Evolutionary conservation across 2,329 filamentous ascomycete species (phyloP).

Genomic region (Aspergillus luchuensis): DNA sequence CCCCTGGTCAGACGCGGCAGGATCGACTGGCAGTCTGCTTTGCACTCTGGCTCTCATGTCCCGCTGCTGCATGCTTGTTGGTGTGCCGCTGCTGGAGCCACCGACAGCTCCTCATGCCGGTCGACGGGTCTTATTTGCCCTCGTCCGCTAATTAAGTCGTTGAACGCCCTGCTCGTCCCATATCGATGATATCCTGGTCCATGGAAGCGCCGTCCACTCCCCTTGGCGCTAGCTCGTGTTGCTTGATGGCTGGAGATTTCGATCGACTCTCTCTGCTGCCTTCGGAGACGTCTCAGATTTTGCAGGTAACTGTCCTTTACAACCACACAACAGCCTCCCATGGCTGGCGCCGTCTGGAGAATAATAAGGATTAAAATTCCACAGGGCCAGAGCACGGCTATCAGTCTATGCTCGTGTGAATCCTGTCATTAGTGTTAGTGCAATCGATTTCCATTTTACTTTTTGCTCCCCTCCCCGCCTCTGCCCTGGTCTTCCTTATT

Average conservation of each 20-base stretch:
- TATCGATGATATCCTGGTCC: slow-evolving; percentile 18
- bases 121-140: slow-evolving; percentile 28
- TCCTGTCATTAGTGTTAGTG: slow-evolving; percentile 7
- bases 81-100: slow-evolving; percentile 31
- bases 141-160: slow-evolving; percentile 36
- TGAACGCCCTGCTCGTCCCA: slow-evolving; percentile 17
- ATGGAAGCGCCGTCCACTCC: slow-evolving; percentile 30
- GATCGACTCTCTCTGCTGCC: slow-evolving; percentile 33
- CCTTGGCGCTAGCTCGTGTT: slow-evolving; percentile 34
- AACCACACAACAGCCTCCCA: slow-evolving; percentile 8
- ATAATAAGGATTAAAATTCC: slow-evolving; percentile 4
- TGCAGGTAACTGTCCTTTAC: slow-evolving; percentile 5
- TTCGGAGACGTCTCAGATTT: slow-evolving; percentile 24
- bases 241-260: slow-evolving; percentile 33
- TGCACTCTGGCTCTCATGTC: slow-evolving; percentile 18
- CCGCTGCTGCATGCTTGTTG: slow-evolving; percentile 34
- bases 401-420: not conserved
- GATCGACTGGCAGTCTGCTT: slow-evolving; percentile 10
- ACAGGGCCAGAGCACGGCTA: not conserved
- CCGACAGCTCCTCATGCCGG: slow-evolving; percentile 17
- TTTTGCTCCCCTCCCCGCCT: slow-evolving; percentile 9
- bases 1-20: not conserved
- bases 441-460: slow-evolving; percentile 10
- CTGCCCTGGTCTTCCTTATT: slow-evolving; percentile 14
- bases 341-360: slow-evolving; percentile 12